Evolutionary conservation across 306 rosid genomes (phyloP).

Genomic region (Vicia villosa): DNA sequence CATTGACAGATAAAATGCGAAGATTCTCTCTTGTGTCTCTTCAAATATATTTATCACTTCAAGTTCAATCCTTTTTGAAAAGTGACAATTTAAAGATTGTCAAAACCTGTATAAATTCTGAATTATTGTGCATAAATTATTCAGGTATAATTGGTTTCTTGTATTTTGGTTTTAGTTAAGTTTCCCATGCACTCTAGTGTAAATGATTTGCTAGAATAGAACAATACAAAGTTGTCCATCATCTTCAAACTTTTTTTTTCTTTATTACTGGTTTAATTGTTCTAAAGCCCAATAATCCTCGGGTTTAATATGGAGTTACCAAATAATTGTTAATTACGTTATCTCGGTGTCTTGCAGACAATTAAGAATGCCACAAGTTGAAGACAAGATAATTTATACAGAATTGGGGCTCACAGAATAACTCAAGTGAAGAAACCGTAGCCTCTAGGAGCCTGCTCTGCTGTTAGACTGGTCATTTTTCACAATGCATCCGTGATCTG

Average conservation of each 20-base stretch:
- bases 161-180: too few species aligned
- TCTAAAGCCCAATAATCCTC: not conserved
- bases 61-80: not conserved
- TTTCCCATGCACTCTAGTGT: too few species aligned
- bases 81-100: not conserved
- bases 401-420: not conserved
- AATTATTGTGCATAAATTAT: not conserved
- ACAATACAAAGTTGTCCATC: not conserved
- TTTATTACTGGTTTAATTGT: not conserved
- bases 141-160: too few species aligned
- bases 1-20: not conserved
- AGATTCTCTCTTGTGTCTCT: not conserved
- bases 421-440: not conserved
- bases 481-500: not conserved
- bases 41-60: not conserved
- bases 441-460: not conserved
- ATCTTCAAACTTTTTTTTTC: not conserved
- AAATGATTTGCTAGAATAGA: not conserved
- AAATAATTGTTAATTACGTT: not conserved
- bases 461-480: not conserved
- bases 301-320: not conserved
- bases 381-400: not conserved
- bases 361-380: not conserved
- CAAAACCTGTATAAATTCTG: not conserved
- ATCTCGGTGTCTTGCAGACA: not conserved